These are phyloP conservation scores for Turnera subulata DNA, from an alignment of 345 rosid species.

Conservation along the genomic window DNA sequence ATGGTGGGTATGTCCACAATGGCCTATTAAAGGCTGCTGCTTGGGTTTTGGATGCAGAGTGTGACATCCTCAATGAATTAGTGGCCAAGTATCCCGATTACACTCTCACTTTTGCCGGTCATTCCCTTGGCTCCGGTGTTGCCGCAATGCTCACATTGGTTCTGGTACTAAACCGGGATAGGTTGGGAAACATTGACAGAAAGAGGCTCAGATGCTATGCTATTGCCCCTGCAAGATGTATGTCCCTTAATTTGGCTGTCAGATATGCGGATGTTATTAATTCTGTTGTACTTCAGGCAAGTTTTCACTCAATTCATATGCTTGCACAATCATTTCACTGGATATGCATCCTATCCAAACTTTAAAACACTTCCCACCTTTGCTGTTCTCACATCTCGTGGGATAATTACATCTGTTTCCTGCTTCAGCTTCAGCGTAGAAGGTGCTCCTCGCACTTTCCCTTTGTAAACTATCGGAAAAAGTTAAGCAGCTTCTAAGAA, in stretches of 20 bases:
- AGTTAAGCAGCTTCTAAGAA: neutral
- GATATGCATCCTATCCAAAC: neutral
- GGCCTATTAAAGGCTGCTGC: constrained; percentile 89
- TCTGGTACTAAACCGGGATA: constrained; percentile 53
- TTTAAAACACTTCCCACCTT: neutral
- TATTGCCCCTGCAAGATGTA: constrained; percentile 96
- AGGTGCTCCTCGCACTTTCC: neutral
- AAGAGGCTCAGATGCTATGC: constrained; percentile 87
- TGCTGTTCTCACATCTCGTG: neutral
- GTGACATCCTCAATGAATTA: constrained; percentile 58
- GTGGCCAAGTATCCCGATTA: constrained; percentile 66
- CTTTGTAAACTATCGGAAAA: neutral
- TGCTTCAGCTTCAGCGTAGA: neutral
- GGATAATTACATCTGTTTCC: neutral
- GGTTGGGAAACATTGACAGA: constrained; percentile 66
- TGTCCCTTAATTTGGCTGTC: constrained; percentile 91
- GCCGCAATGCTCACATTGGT: constrained; percentile 80
- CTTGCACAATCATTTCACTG: neutral
- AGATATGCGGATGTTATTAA: constrained; percentile 94
- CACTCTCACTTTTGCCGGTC: constrained; percentile 83
- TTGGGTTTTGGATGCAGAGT: constrained; percentile 75
- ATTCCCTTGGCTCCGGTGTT: constrained; percentile 94
- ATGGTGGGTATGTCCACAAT: constrained; percentile 93
- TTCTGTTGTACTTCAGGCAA: constrained; percentile 93
- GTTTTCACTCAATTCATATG: constrained; percentile 11